Evolutionary conservation across 1,284 basidiomycete species (phyloP), one percentile per base, ranked within the genome.

Genomic region (Termitomyces sp.): DNA sequence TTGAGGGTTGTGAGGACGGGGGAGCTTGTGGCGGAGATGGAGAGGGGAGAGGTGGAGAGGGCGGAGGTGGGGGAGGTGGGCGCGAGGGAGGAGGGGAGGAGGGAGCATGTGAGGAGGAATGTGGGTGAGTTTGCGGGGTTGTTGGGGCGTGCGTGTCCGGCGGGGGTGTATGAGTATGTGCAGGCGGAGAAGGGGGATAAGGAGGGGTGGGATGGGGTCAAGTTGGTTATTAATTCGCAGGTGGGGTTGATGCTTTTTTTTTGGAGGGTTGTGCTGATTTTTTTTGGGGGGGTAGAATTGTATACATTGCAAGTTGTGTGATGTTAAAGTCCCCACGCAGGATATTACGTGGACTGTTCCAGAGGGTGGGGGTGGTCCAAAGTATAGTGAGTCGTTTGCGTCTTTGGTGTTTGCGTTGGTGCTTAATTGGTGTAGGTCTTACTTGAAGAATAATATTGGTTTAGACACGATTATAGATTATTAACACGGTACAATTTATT

Each of bases 91-190:
- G 69, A 75, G 18, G 72, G 72, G 49, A 71, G 78, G 42, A 66
- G 69, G 40, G 73, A 80, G 30, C 97, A 99, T 69, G 88, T 93
- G 4, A 71, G 81, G 60, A 72, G 72, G 50, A 98, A 98, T 67
- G 83, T 90, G 0, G 75, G 75, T 16, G 82, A 91, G 60, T 99
- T 85, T 66, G 96, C 88, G 1, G 93, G 94, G 14, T 72, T 97
- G 26, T 77, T 99, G 21, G 91, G 88, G 1, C 79, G 87, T 7
- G 95, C 88, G 14, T 99, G 97, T 71, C 97, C 96, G 0, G 97
- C 97, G 0, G 92, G 86, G 3, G 97, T 99, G 28, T 99, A 99
- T 71, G 96, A 99, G 73, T 99, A 99, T 66, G 88, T 96, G 13
- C 87, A 86, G n/a, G 86, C 81, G 35, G 81, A 79, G 57, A n/a